Evolutionary conservation across 1,284 basidiomycete genomes (phyloP), one percentile per base, ranked within the genome.

Genomic region (Cryptococcus amylolentus): DNA sequence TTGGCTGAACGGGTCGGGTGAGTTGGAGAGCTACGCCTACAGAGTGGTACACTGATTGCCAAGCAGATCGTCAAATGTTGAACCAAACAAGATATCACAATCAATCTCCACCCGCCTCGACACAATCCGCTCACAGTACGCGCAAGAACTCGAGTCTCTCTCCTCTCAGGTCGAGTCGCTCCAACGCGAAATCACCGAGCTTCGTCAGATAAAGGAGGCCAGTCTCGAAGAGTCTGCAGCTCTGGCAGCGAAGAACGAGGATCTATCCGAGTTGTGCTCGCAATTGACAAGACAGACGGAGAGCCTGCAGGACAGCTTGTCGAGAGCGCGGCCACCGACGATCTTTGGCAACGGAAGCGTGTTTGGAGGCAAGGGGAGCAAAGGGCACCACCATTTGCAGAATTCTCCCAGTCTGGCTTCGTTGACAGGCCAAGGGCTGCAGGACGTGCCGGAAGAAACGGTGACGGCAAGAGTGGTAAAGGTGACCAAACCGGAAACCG

Each of bases 191-290:
- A 87, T 98, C 56, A 81, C 83, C 9, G 93, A 97, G 67, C 85
- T 98, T 51, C 87, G 86, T 68, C 88, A 90, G 31, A 86, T 89
- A 4, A 84, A 91, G 31, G 91, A 96, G 65, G 83, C 88, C 41
- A 89, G 89, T 78, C 78, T 94, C 18, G 93, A 96, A 67, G 94
- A 98, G 79, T 89, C 92, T 1, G 88, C 90, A 0, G 86, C 87
- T 20, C 83, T 98, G 50, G 92, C 91, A 70, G 87, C 87, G 14
- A 86, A 92, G 56, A 97, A 98, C 77, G 92, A 95, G 68, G 89
- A 94, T 73, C 82, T 98, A 12, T 88, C 88, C 5, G 88, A 92
- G 70, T 83, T 95, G 51, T 88, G 89, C 65, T 81, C 86, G 2
- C 87, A 91, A 55, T 88, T 93, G 62, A 78, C 84, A 5, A 85